Evolutionary conservation across 129 eudicot genomes (phyloP).

Genomic region (Silybum marianum): DNA sequence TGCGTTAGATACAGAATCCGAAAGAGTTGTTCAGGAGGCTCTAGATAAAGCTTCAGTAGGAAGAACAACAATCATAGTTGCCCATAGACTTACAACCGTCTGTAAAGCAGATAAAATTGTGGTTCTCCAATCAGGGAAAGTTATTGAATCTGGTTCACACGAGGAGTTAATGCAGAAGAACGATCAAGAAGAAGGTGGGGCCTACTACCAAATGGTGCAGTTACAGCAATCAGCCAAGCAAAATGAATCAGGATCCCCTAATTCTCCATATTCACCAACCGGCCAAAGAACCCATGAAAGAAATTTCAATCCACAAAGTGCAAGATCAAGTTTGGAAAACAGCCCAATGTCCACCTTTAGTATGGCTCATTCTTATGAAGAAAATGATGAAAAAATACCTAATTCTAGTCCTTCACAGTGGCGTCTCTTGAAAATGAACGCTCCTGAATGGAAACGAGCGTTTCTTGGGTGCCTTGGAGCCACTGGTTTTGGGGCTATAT

Average conservation of each 20-base stretch:
- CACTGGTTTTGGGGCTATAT: constrained; percentile 49
- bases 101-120: constrained; percentile 60
- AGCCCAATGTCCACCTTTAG: constrained; percentile 58
- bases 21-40: constrained; percentile 71
- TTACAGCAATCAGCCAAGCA: constrained; percentile 58
- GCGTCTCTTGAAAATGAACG: constrained; percentile 65
- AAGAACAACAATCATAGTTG: constrained; percentile 71
- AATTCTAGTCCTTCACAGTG: constrained; percentile 48
- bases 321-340: constrained; percentile 55
- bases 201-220: constrained; percentile 66
- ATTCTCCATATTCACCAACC: constrained; percentile 11
- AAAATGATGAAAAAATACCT: constrained; percentile 39
- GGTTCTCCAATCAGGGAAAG: constrained; percentile 66
- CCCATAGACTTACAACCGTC: constrained; percentile 78
- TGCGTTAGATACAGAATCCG: constrained; percentile 82
- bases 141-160: constrained; percentile 71
- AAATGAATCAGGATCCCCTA: constrained; percentile 26
- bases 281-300: constrained; percentile 7
- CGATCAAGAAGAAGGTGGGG: constrained; percentile 43
- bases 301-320: constrained; percentile 16
- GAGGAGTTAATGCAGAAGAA: constrained; percentile 54
- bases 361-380: constrained; percentile 43
- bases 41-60: constrained; percentile 75
- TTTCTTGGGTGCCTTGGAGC: constrained; percentile 78
- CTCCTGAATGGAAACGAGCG: constrained; percentile 74